Evolutionary conservation across 805 yeast genomes (phyloP).

Genomic region (Ogataea pignaliae): DNA sequence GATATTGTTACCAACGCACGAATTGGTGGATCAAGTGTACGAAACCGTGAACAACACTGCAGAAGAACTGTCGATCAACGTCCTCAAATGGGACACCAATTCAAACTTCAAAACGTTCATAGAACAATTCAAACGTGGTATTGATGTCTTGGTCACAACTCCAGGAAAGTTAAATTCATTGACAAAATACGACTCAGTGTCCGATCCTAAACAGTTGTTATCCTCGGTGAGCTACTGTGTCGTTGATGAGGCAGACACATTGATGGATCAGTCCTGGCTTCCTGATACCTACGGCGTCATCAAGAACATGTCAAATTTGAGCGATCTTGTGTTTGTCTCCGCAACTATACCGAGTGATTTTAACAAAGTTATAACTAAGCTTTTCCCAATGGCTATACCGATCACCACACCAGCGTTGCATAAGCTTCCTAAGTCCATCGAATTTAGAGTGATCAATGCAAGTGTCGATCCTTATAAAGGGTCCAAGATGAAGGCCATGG

Average conservation of each 20-base stretch:
- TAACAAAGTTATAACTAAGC: slow-evolving; percentile 50
- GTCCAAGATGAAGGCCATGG: slow-evolving; percentile 76
- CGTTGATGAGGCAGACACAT: slow-evolving; percentile 91
- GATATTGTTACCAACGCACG: slow-evolving; percentile 86
- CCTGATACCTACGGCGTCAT: slow-evolving; percentile 58
- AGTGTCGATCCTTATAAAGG: slow-evolving; percentile 77
- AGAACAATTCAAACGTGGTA: slow-evolving; percentile 42
- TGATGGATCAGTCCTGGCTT: slow-evolving; percentile 77
- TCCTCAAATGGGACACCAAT: slow-evolving; percentile 60
- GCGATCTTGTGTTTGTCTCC: slow-evolving; percentile 71
- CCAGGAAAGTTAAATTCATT: slow-evolving; percentile 61
- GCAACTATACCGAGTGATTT: slow-evolving; percentile 88
- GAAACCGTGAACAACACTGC: slow-evolving; percentile 34
- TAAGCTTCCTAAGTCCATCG: slow-evolving; percentile 72
- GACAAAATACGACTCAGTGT: slow-evolving; percentile 28
- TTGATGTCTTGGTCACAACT: slow-evolving; percentile 81
- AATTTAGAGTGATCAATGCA: slow-evolving; percentile 72
- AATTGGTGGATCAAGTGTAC: slow-evolving; percentile 77
- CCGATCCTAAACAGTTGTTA: slow-evolving; percentile 34
- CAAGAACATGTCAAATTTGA: slow-evolving; percentile 42
- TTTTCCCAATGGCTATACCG: slow-evolving; percentile 63
- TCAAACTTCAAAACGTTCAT: slow-evolving; percentile 51
- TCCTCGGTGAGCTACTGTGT: slow-evolving; percentile 55
- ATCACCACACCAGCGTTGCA: slow-evolving; percentile 81
- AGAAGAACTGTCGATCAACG: slow-evolving; percentile 36